Conservation (phyloP, 305 asterid species). For the Coffea humblotiana region DNA sequence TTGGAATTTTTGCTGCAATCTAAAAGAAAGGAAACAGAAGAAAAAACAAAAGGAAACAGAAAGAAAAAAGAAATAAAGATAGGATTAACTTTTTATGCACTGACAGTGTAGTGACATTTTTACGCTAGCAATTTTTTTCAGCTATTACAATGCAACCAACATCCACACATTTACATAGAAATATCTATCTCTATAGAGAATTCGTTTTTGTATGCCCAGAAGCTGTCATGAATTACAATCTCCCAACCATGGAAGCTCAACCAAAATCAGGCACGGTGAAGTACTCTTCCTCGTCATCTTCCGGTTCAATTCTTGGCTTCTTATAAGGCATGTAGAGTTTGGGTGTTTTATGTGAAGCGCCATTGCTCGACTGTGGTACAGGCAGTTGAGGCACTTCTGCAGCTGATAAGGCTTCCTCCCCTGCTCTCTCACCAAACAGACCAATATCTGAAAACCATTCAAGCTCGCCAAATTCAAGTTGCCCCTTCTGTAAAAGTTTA, state of each 20-base stretch:
- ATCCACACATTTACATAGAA: slow-evolving; percentile 7
- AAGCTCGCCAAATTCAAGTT: slow-evolving; percentile 69
- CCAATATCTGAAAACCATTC: slow-evolving; percentile 76
- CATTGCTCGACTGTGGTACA: slow-evolving; percentile 40
- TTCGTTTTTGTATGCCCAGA: background rate
- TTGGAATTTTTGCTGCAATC: no score
- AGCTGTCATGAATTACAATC: background rate
- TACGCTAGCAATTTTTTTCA: background rate
- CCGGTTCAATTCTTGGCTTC: slow-evolving; percentile 67
- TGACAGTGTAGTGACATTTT: no score
- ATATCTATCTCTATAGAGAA: background rate
- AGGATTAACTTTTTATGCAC: no score
- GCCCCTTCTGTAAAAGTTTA: slow-evolving; percentile 58
- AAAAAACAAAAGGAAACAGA: no score
- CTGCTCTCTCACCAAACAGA: slow-evolving; percentile 54
- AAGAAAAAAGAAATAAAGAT: no score
- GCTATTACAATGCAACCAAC: slow-evolving; percentile 8
- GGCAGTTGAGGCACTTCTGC: slow-evolving; percentile 92
- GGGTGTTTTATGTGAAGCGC: slow-evolving; percentile 34
- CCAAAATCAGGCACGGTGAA: slow-evolving; percentile 97
- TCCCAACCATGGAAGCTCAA: slow-evolving; percentile 24
- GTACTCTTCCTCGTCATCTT: slow-evolving; percentile 73
- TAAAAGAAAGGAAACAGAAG: no score
- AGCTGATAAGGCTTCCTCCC: slow-evolving; percentile 47
- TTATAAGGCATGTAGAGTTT: slow-evolving; percentile 51